Evolutionary conservation across 805 yeast species (phyloP).

Genomic region (Saccharomycopsis sp.): DNA sequence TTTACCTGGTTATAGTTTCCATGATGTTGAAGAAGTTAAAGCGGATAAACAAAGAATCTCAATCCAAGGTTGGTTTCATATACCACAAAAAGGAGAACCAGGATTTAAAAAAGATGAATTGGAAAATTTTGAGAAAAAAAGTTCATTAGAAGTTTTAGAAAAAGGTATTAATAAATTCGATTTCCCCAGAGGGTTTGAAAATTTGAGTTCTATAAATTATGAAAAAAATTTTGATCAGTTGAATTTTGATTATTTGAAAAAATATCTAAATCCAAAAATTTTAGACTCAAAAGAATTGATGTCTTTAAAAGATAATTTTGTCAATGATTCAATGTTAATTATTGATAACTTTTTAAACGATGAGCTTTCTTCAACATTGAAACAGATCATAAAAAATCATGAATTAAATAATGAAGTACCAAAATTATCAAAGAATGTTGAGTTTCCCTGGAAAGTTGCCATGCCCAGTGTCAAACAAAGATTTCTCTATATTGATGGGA

Average conservation of each 20-base stretch:
- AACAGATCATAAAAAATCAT: slow-evolving; percentile 36
- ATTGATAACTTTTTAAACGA: slow-evolving; percentile 51
- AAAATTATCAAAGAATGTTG: slow-evolving; percentile 38
- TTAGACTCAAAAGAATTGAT: slow-evolving; percentile 19
- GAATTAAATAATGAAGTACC: slow-evolving; percentile 63
- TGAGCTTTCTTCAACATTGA: slow-evolving; percentile 38
- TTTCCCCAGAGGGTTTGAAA: slow-evolving; percentile 50
- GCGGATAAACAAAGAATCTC: slow-evolving; percentile 86
- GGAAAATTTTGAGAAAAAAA: slow-evolving; percentile 59
- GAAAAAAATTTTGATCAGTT: neutral
- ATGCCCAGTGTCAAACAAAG: slow-evolving; percentile 92
- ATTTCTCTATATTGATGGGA: slow-evolving; percentile 72
- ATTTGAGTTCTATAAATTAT: neutral
- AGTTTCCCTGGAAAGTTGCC: slow-evolving; percentile 80
- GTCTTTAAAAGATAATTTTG: neutral
- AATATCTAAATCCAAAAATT: slow-evolving; percentile 48
- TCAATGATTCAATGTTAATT: slow-evolving; percentile 52
- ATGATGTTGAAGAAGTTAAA: slow-evolving; percentile 94
- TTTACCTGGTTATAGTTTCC: slow-evolving; percentile 93
- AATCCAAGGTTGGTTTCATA: slow-evolving; percentile 98
- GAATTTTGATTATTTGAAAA: slow-evolving; percentile 11
- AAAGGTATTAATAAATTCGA: slow-evolving; percentile 69
- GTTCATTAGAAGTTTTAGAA: slow-evolving; percentile 73
- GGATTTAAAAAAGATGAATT: slow-evolving; percentile 81
- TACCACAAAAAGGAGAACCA: slow-evolving; percentile 87